Base-by-base conservation (phyloP, 768 basidiomycete species). In the Chlorophyllum brunneum region DNA sequence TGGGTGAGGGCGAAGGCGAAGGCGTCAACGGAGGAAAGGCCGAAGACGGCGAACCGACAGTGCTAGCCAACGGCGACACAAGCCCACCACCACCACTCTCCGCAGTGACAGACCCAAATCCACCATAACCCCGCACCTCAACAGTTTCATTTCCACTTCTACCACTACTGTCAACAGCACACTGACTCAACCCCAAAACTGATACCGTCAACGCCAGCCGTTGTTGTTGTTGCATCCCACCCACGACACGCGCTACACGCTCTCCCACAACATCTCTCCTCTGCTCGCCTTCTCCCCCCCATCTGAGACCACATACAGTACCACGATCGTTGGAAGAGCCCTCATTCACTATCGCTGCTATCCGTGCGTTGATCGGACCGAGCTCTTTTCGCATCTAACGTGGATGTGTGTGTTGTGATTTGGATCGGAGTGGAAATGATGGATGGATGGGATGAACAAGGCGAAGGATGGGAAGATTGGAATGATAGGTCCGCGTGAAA, bases 331-430 rank as follows among this genome's bases (percentile, higher is more conserved):
- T 3, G 7, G 30, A 24, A 30, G 34, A 3, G 33, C 49, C 30
- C 31, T 40, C 48, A 40, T 38, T 48, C 22, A 48, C 47, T 2
- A 51, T 51, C 49, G 16, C 49, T 34, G 40, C 40, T 16, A 42
- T 51, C 49, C 39, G 49, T 34, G 22, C 40, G 16, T 41, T 43
- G 22, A 51, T 51, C 41, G 39, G 49, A 24, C 49, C 49, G 15
- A 31, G 49, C 13, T 51, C 49, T 26, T 51, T 51, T 33, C 49
- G 49, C 49, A 51, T 51, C 20, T 31, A 13, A 36, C 11, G 2
- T 18, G 23, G 3, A 30, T 26, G 37, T 18, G 23, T 40, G 10
- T 11, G 6, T 29, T 20, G 48, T 11, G 11, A 40, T n/a, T 11
- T 5, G 20, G 20, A 40, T 22, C 6, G 20, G 5, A 18, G 20